Evolutionary conservation across 2,329 filamentous ascomycete genomes (phyloP).

Genomic region (Biscogniauxia sp.): DNA sequence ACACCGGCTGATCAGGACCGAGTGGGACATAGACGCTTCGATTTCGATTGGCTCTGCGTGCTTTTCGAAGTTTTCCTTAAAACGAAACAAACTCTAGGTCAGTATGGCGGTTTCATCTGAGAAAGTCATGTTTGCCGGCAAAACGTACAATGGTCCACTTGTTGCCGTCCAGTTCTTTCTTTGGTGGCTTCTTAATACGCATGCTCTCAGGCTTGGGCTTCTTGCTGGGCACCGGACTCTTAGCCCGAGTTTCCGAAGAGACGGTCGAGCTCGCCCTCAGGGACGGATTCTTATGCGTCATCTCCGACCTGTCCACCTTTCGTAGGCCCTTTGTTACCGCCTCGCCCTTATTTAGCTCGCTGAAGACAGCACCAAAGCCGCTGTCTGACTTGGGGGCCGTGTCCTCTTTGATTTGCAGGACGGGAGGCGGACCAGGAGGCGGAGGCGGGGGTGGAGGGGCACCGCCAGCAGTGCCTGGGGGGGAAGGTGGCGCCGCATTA

Average conservation of each 20-base stretch:
- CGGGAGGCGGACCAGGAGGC: slow-evolving; percentile 66
- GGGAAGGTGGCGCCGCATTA: slow-evolving; percentile 45
- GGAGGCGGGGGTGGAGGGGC: slow-evolving; percentile 70
- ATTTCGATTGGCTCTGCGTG: slow-evolving; percentile 72
- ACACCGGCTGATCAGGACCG: slow-evolving; percentile 88
- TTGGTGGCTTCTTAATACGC: slow-evolving; percentile 77
- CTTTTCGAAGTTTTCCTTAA: slow-evolving; percentile 91
- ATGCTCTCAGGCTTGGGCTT: slow-evolving; percentile 85
- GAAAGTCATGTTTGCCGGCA: not conserved
- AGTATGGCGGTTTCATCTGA: slow-evolving; percentile 2
- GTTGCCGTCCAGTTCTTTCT: slow-evolving; percentile 78
- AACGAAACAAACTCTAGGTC: slow-evolving; percentile 5
- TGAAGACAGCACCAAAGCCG: slow-evolving; percentile 86
- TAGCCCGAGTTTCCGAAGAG: slow-evolving; percentile 60
- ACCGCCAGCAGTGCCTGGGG: slow-evolving; percentile 52
- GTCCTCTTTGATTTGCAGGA: slow-evolving; percentile 57
- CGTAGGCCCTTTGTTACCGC: slow-evolving; percentile 83
- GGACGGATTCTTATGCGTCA: slow-evolving; percentile 97
- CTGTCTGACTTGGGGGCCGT: slow-evolving; percentile 43
- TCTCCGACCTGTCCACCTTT: slow-evolving; percentile 92
- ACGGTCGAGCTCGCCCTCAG: slow-evolving; percentile 73
- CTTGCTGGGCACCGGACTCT: slow-evolving; percentile 85
- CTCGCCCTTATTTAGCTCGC: slow-evolving; percentile 84
- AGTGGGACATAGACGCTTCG: slow-evolving; percentile 78
- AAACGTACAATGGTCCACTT: slow-evolving; percentile 82